A percentile compares a stretch with the other conserved stretches of the same genome.
These are phyloP conservation scores for Sporothrix protearum DNA, from an alignment of 2,329 filamentous ascomycete species.

Conservation along the genomic window DNA sequence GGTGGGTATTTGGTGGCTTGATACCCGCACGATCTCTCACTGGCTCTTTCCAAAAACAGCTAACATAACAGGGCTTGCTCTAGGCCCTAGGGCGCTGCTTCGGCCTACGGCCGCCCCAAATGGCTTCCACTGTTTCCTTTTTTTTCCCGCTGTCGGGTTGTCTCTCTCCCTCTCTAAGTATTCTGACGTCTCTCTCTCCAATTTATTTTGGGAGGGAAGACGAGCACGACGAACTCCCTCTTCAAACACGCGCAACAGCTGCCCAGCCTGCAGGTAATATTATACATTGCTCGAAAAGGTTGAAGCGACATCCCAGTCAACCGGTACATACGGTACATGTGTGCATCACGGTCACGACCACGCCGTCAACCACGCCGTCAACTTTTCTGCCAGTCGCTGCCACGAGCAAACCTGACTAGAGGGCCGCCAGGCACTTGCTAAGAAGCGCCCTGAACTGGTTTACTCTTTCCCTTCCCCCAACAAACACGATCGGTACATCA, in stretches of 20 bases:
- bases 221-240: neutral
- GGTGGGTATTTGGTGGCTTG: neutral
- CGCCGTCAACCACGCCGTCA: neutral
- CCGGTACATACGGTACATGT: neutral
- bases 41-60: slow-evolving; percentile 4
- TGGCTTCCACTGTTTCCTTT: neutral
- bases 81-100: neutral
- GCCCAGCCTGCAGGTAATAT: neutral
- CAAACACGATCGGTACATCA: neutral
- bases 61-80: slow-evolving; percentile 3
- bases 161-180: neutral
- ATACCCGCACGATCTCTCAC: neutral
- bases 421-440: neutral
- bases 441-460: neutral
- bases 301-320: neutral
- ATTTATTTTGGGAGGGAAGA: too few species aligned
- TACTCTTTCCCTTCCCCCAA: neutral
- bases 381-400: neutral
- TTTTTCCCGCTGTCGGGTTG: neutral
- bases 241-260: neutral
- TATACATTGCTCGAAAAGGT: neutral
- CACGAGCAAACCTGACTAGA: neutral
- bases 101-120: neutral
- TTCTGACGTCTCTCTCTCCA: slow-evolving; percentile 4
- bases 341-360: neutral